Evolutionary conservation across 306 rosid species (phyloP), one percentile per base, ranked within the genome.

Genomic region (Arachis stenosperma): DNA sequence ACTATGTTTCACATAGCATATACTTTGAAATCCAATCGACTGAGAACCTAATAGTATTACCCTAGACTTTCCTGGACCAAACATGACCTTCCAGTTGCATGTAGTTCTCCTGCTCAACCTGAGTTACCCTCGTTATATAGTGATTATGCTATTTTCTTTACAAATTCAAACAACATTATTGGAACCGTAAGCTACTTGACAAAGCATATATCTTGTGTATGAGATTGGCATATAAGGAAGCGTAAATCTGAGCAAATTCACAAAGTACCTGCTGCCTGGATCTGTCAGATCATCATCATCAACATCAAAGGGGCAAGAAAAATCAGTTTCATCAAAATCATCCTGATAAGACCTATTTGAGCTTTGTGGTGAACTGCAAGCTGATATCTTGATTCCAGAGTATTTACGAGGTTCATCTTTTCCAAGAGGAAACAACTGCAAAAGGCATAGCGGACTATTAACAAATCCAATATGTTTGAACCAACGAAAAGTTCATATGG

Each of bases 321-420:
- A 82, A 69, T 93, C 96, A 44, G 86, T 17, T 64, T 89, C 90
- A 79, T 90, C 97, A 69, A 78, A 79, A 81, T 83, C 88, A 67
- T 88, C 90, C 47, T 78, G 92, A 66, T 79, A 82, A 70, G 93
- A 93, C 84, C 89, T 89, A 73, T 96, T 93, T 52, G 98, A 86
- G 89, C 96, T 81, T 82, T 51, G 89, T 0, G 81, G 96, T 4
- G 78, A 86, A 84, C 84, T 70, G 78, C 65, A 78, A 41, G 90
- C 76, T 54, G 95, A 75, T 74, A 78, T 67, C 81, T 76, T 90
- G 71, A 70, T 57, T 61, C 89, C 97, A 61, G 76, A 84, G 81
- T 63, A 46, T 71, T 75, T 92, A 55, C 77, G 84, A 17, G 73
- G 67, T 60, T 89, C 96, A 58, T 85, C 90, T 78, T 81, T 89